Conservation (phyloP, 306 rosid genomes). For the Clitoria ternatea region DNA sequence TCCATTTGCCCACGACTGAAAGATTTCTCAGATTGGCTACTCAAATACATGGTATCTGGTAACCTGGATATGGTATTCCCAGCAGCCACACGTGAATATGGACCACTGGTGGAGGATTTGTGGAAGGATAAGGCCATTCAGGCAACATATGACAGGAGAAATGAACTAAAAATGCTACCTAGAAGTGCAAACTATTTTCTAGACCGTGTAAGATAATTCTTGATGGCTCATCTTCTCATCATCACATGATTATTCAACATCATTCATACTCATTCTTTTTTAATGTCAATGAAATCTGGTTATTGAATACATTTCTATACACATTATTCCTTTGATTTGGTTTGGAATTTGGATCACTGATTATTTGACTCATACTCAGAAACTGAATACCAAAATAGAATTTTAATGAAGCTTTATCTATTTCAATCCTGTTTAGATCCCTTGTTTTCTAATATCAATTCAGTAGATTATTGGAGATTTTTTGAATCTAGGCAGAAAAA, state of each 20-base stretch:
- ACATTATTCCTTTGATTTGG: background rate
- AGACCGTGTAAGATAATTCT: conserved; percentile 51
- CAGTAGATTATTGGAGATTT: background rate
- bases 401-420: background rate
- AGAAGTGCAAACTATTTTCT: conserved; percentile 71
- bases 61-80: conserved; percentile 65
- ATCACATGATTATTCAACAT: background rate
- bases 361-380: background rate
- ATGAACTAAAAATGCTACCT: conserved; percentile 71
- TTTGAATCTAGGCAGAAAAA: background rate
- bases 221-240: background rate
- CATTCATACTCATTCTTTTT: background rate
- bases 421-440: background rate
- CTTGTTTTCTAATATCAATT: background rate
- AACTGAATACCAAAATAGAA: background rate
- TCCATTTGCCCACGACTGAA: conserved; percentile 51
- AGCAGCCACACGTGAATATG: conserved; percentile 41
- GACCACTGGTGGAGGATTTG: conserved; percentile 58
- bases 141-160: conserved; percentile 66
- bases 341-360: background rate
- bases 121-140: conserved; percentile 82
- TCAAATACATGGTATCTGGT: conserved; percentile 51
- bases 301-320: background rate
- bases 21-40: conserved; percentile 76
- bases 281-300: background rate